Conservation (phyloP, 306 rosid species). For the Lablab purpureus region DNA sequence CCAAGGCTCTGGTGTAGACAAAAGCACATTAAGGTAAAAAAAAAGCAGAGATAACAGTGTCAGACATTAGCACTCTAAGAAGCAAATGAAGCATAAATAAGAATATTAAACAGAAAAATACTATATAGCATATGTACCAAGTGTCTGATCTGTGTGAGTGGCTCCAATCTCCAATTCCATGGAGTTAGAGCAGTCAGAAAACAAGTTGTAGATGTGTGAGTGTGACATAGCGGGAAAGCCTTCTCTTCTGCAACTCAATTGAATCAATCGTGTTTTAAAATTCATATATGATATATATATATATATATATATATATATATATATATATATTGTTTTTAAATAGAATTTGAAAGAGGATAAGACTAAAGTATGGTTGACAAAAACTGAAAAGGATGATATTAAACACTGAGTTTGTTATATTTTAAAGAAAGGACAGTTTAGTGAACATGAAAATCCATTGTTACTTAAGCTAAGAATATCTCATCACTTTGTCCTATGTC, state of each 20-base stretch:
- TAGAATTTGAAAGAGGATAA: not conserved
- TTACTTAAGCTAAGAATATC: not conserved
- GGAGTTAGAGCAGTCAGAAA: conserved; percentile 33
- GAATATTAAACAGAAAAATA: conserved; percentile 3
- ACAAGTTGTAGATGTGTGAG: conserved; percentile 14
- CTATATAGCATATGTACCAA: conserved; percentile 14
- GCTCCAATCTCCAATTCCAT: conserved; percentile 39
- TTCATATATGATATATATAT: not conserved
- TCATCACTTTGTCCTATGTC: not conserved
- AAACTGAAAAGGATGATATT: not conserved
- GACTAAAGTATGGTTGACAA: not conserved
- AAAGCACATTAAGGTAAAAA: not conserved
- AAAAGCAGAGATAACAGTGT: not conserved
- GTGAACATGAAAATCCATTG: not conserved
- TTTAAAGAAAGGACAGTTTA: not conserved
- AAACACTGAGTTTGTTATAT: not conserved
- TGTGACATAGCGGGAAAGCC: conserved; percentile 3
- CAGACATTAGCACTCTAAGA: not conserved
- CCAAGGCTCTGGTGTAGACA: conserved; percentile 33
- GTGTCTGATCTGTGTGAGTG: conserved; percentile 24
- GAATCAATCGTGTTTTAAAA: not conserved
- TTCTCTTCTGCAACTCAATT: conserved; percentile 1
- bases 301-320: not conserved
- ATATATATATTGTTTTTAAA: too few relatives aligned
- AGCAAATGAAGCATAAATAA: not conserved